Evolutionary conservation across 768 basidiomycete genomes (phyloP).

Genomic region (Suillus sp.): DNA sequence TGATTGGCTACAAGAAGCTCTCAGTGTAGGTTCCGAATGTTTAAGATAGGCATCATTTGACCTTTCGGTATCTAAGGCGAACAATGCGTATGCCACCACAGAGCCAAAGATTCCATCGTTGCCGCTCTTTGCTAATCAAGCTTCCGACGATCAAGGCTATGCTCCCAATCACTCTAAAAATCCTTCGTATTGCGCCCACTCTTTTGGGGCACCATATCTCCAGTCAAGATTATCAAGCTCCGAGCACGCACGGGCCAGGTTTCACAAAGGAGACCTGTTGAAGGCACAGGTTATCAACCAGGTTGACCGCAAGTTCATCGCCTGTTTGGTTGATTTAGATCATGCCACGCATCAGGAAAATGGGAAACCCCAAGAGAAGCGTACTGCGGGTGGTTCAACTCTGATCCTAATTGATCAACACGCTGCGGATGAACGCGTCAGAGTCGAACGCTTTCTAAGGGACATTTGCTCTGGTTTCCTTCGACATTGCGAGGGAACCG

Average conservation of each 20-base stretch:
- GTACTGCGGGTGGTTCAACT: slow-evolving; percentile 25
- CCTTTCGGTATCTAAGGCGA: slow-evolving; percentile 43
- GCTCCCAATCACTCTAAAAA: slow-evolving; percentile 1
- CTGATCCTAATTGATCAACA: slow-evolving; percentile 94
- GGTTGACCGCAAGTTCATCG: slow-evolving; percentile 90
- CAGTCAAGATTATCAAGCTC: slow-evolving; percentile 19
- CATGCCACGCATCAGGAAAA: slow-evolving; percentile 18
- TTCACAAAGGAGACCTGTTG: slow-evolving; percentile 56
- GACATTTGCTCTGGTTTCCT: slow-evolving; percentile 75
- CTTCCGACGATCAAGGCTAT: slow-evolving; percentile 16
- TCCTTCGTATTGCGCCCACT: slow-evolving; percentile 21
- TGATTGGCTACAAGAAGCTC: slow-evolving; percentile 63
- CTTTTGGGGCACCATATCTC: slow-evolving; percentile 15
- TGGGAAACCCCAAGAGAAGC: slow-evolving; percentile 18
- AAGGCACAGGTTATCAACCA: slow-evolving; percentile 72
- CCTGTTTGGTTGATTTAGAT: slow-evolving; percentile 54
- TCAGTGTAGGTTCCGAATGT: slow-evolving; percentile 46
- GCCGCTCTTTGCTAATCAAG: slow-evolving; percentile 17
- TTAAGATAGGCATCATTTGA: slow-evolving; percentile 13
- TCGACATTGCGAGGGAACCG: slow-evolving; percentile 36
- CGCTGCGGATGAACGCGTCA: slow-evolving; percentile 94
- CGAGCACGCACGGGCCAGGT: slow-evolving; percentile 35
- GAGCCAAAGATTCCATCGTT: slow-evolving; percentile 51
- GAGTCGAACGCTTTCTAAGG: slow-evolving; percentile 82
- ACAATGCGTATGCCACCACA: slow-evolving; percentile 52